Evolutionary conservation across 306 rosid species (phyloP), one percentile per base, ranked within the genome.

Genomic region (Dicorynia guianensis): DNA sequence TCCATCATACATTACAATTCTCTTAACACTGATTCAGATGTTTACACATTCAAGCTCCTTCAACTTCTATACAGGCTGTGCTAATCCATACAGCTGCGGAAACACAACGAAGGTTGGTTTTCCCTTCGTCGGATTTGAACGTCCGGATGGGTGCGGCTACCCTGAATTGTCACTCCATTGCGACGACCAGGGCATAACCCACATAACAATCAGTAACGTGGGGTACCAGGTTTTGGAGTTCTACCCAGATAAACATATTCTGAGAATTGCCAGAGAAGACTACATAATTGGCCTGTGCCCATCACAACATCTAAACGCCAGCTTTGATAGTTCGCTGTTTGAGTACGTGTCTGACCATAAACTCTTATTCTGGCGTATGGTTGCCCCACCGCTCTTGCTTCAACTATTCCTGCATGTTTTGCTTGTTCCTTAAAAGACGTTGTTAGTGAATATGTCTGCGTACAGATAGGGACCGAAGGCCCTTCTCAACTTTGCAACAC

Each of bases 71-170:
- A 13, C 39, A 0, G 20, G 8, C 18, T 90, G 93, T 14, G 8
- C 55, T 7, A 80, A 25, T 8, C 18, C 1, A 11, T 63, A 62
- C 2, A 38, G 1, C 0, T 88, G 93, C 55, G 93, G 85, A 13
- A 15, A 0, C 0, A 55, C 81, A 47, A 44, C 1, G 4, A 2
- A 63, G 0, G 25, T 75, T 0, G 69, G 72, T 15, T 76, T 76
- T 75, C 91, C 88, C 17, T 84, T 86, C 61, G 82, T 85, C 90
- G 89, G 90, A 70, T 19, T 0, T 0, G 11, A 4, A 2, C 82
- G 87, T 15, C 79, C 84, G 4, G 56, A 6, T 0, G 38, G 0
- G 36, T 92, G 97, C 64, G 96, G 93, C 56, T 8, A 81, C 68
- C 88, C 79, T 42, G 61, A 42, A 10, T 57, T 88, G 33, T 11